phyloP scores from a whole-genome alignment of 495 filamentous ascomycete species.

The Filosporella fistucella region DNA sequence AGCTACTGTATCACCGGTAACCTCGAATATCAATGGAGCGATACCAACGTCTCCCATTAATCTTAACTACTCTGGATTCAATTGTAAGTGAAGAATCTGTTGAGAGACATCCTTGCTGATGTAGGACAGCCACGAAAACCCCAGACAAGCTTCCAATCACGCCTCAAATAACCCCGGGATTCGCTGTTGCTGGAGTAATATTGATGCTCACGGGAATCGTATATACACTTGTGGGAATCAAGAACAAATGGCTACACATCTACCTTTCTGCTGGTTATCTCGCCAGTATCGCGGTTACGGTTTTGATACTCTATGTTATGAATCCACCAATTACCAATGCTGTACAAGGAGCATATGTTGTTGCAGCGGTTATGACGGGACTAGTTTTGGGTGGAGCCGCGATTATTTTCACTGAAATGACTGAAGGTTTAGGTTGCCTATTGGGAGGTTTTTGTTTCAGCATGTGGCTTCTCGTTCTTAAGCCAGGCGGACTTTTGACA shows the following conservation, averaged over 20 bases:
- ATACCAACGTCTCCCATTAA: slow-evolving; percentile 10
- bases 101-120: slow-evolving; percentile 4
- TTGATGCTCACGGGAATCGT: slow-evolving; percentile 64
- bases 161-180: slow-evolving; percentile 73
- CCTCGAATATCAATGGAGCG: slow-evolving; percentile 15
- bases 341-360: slow-evolving; percentile 84
- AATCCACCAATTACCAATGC: slow-evolving; percentile 69
- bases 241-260: slow-evolving; percentile 77
- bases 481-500: slow-evolving; percentile 67
- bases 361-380: slow-evolving; percentile 73
- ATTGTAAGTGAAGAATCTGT: slow-evolving; percentile 12
- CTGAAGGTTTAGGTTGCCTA: slow-evolving; percentile 81
- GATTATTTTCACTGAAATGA: slow-evolving; percentile 78
- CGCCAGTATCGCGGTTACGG: slow-evolving; percentile 66
- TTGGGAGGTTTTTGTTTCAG: slow-evolving; percentile 83
- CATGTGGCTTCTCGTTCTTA: slow-evolving; percentile 87
- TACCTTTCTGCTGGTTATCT: slow-evolving; percentile 77
- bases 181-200: slow-evolving; percentile 73
- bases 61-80: slow-evolving; percentile 13
- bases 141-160: slow-evolving; percentile 59
- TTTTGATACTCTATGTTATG: slow-evolving; percentile 90
- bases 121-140: slow-evolving; percentile 31
- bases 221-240: slow-evolving; percentile 77
- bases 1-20: slow-evolving; percentile 8
- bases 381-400: slow-evolving; percentile 70